These are phyloP conservation scores for Ophiocordyceps camponoti-saundersi DNA, from an alignment of 2,329 filamentous ascomycete species.

Conservation along the genomic window DNA sequence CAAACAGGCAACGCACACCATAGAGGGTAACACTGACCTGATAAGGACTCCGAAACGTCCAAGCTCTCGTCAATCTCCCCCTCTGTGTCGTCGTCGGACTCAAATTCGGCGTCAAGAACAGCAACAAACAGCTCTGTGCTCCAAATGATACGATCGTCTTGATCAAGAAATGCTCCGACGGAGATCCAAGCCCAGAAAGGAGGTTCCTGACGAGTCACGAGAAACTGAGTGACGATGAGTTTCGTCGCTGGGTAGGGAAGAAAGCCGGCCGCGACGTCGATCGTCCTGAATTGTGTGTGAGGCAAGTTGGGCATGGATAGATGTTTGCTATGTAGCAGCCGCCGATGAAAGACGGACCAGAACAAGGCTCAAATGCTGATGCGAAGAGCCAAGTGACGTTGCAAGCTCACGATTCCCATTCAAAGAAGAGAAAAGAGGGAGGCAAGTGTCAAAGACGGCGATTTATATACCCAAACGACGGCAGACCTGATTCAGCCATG, in stretches of 20 bases:
- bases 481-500: constrained; percentile 4
- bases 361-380: not conserved
- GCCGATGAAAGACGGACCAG: not conserved
- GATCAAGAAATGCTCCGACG: constrained; percentile 29
- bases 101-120: constrained; percentile 9
- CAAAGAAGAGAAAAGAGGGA: not conserved
- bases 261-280: constrained; percentile 11
- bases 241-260: constrained; percentile 28
- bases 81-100: constrained; percentile 11
- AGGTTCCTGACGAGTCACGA: constrained; percentile 14
- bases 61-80: constrained; percentile 2
- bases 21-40: constrained; percentile 5
- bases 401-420: not conserved
- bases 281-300: constrained; percentile 7
- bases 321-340: not conserved
- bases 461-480: not conserved
- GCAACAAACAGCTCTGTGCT: constrained; percentile 26
- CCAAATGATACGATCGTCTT: constrained; percentile 22
- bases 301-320: constrained; percentile 6
- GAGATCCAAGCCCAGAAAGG: constrained; percentile 28
- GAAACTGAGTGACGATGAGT: constrained; percentile 25
- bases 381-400: not conserved
- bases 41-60: constrained; percentile 4
- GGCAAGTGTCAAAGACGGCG: not conserved
- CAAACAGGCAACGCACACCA: constrained; percentile 1